Percentiles rank a stretch among this genome's conserved stretches.
Evolutionary conservation across 345 rosid genomes (phyloP).

Genomic region (Clausena lansium): DNA sequence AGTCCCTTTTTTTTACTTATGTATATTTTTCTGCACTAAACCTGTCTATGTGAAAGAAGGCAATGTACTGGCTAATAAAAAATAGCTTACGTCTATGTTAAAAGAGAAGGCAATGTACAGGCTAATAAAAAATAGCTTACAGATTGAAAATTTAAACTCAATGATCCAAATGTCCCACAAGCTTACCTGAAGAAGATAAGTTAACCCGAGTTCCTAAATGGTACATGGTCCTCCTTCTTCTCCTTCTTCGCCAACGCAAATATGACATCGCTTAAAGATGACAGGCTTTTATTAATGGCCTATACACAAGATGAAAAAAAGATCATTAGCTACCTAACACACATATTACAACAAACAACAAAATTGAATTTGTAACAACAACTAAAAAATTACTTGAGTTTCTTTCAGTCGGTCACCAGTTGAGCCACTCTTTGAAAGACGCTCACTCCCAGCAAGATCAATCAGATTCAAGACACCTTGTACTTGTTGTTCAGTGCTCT

Average conservation of each 20-base stretch:
- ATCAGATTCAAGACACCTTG: conserved; percentile 96
- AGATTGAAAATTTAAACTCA: background rate
- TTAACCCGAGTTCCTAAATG: conserved; percentile 91
- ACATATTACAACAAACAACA: background rate
- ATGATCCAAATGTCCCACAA: background rate
- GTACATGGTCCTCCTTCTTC: conserved; percentile 91
- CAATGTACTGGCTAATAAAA: background rate
- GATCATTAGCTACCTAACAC: conserved; percentile 4
- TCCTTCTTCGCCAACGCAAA: conserved; percentile 93
- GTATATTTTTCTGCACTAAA: background rate
- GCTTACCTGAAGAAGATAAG: conserved; percentile 95
- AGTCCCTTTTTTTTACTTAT: background rate
- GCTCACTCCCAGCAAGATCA: conserved; percentile 99
- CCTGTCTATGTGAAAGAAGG: background rate
- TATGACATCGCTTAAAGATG: conserved; percentile 86
- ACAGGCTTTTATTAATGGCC: conserved; percentile 95
- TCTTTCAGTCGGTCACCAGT: conserved; percentile 93
- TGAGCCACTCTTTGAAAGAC: conserved; percentile 94
- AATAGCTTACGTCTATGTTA: background rate
- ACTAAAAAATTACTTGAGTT: conserved; percentile 68
- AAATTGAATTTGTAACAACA: conserved; percentile 1
- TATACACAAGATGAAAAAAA: conserved; percentile 25
- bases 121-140: background rate
- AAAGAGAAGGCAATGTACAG: background rate
- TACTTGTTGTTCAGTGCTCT: conserved; percentile 96